Conservation (phyloP, 2,329 filamentous ascomycete genomes). For the Thermothelomyces thermophilus region DNA sequence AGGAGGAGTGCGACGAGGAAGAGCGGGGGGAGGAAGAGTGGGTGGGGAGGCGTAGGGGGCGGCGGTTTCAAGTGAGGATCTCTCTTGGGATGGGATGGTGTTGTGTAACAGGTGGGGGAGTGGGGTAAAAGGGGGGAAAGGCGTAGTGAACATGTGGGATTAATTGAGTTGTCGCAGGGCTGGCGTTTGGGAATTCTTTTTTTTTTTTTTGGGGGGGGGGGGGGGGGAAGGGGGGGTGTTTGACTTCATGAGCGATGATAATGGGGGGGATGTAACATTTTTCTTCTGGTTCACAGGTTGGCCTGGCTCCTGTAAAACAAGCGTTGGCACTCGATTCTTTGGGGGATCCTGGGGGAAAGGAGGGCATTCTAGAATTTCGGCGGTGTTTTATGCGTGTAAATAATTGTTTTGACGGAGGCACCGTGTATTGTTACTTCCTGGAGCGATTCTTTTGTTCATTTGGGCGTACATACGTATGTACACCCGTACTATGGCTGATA, state of each 20-base stretch:
- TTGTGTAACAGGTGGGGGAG: not conserved
- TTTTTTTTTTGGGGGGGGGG: too few relatives aligned
- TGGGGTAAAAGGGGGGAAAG: not conserved
- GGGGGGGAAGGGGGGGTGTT: not conserved
- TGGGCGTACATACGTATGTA: too few relatives aligned
- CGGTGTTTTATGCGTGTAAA: not conserved
- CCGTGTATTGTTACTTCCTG: not conserved
- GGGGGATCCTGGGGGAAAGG: not conserved
- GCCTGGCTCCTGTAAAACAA: not conserved
- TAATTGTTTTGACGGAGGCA: not conserved
- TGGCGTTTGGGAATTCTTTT: conserved; percentile 3
- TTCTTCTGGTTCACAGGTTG: not conserved
- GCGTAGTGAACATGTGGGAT: too few relatives aligned
- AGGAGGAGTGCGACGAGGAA: conserved; percentile 70
- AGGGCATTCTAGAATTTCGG: not conserved
- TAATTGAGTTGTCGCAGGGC: not conserved
- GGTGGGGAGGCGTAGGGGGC: conserved; percentile 47
- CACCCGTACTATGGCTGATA: too few relatives aligned
- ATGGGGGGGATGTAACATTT: not conserved
- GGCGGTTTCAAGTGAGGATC: conserved; percentile 11
- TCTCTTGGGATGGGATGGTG: not conserved
- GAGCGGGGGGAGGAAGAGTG: conserved; percentile 56
- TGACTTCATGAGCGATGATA: conserved; percentile 10
- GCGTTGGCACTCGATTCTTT: conserved; percentile 7
- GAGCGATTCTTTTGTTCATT: too few relatives aligned